Evolutionary conservation across 1,284 basidiomycete species (phyloP).

Genomic region (Phlebopus sp.): DNA sequence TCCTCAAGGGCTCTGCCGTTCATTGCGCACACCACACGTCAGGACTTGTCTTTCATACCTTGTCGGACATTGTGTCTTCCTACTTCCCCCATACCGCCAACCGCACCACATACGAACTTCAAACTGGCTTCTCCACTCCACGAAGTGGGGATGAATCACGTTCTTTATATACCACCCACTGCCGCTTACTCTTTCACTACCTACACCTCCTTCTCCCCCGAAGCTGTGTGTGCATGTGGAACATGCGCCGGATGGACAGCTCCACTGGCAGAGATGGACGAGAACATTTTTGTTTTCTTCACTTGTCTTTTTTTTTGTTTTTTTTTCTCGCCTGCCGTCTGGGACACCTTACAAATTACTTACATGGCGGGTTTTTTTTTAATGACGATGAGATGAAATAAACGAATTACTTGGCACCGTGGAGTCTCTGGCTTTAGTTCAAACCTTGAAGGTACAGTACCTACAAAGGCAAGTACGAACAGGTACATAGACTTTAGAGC

Average conservation of each 20-base stretch:
- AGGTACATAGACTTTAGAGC: too few relatives aligned
- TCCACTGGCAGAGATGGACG: conserved; percentile 25
- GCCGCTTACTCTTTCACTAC: neutral
- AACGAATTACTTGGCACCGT: neutral
- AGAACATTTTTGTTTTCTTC: conserved; percentile 10
- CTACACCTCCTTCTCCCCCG: conserved; percentile 7
- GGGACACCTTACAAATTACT: conserved; percentile 29
- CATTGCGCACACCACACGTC: conserved; percentile 22
- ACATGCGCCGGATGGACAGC: conserved; percentile 23
- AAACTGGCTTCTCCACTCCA: neutral
- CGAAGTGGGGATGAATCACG: conserved; percentile 13
- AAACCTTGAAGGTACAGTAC: neutral
- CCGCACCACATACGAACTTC: conserved; percentile 11
- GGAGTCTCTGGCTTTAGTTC: neutral
- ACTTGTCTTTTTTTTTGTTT: conserved; percentile 10
- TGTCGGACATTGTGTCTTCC: conserved; percentile 21
- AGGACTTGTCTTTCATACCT: conserved; percentile 15
- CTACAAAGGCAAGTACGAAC: too few relatives aligned
- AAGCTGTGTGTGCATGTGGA: conserved; percentile 24
- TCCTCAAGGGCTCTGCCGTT: conserved; percentile 21
- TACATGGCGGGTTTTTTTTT: conserved; percentile 15
- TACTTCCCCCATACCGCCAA: conserved; percentile 14
- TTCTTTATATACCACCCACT: conserved; percentile 16
- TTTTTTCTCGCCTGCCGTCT: conserved; percentile 13
- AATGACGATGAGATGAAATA: conserved; percentile 26